A percentile compares a stretch with the other conserved stretches of the same genome.
These are phyloP conservation scores for Arabidopsis hybrid DNA, from an alignment of 441 rosid genomes.

Conservation along the genomic window DNA sequence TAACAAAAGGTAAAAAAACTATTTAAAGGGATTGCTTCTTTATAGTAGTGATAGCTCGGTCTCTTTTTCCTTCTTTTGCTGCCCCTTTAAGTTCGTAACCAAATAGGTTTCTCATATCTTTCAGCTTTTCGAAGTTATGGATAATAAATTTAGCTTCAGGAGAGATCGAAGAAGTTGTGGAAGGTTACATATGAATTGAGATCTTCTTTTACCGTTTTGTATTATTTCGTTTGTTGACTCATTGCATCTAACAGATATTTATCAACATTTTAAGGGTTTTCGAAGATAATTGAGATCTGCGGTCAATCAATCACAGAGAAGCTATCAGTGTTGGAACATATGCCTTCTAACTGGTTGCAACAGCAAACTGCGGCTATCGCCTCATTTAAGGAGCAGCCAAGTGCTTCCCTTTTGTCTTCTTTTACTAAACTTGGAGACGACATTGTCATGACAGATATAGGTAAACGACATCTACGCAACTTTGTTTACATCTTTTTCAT, in stretches of 20 bases:
- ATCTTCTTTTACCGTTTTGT: conserved; percentile 4
- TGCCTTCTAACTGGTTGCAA: conserved; percentile 65
- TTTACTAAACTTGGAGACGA: conserved; percentile 58
- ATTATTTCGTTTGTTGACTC: conserved; percentile 14
- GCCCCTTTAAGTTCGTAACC: conserved; percentile 9
- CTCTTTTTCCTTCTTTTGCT: conserved; percentile 15
- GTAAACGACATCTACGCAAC: conserved; percentile 46
- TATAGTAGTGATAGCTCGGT: conserved; percentile 17
- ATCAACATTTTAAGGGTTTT: conserved; percentile 57
- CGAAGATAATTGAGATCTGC: conserved; percentile 61
- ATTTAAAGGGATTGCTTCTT: conserved; percentile 17
- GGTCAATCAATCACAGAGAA: conserved; percentile 64
- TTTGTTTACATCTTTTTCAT: conserved; percentile 30
- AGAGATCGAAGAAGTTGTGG: conserved; percentile 66
- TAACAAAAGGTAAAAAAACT: conserved; percentile 62
- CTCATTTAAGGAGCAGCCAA: conserved; percentile 49
- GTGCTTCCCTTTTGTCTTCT: conserved; percentile 66
- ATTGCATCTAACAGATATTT: conserved; percentile 39
- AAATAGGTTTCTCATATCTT: conserved; percentile 28
- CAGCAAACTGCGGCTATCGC: conserved; percentile 52
- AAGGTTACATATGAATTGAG: conserved; percentile 58
- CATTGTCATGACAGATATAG: conserved; percentile 67
- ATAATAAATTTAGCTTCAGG: conserved; percentile 70
- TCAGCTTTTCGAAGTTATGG: conserved; percentile 88
- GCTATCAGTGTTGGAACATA: conserved; percentile 64